Percentiles rank a stretch among this genome's conserved stretches.
Evolutionary conservation across 441 rosid genomes (phyloP).

Genomic region (Raphanus hybrid): DNA sequence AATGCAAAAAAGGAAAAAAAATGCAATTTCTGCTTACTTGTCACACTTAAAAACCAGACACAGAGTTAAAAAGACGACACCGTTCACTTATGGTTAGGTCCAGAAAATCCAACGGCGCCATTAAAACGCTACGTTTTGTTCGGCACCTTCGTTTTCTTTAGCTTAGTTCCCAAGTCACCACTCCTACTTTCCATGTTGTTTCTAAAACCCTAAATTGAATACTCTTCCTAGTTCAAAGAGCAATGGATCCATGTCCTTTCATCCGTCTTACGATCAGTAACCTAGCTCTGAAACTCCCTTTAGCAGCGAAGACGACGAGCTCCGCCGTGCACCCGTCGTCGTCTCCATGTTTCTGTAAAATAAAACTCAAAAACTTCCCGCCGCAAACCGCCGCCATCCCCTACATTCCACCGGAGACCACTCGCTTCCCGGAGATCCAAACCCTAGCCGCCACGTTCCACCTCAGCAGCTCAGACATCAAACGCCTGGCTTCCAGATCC

Average conservation of each 20-base stretch:
- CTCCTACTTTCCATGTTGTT: slow-evolving; percentile 2
- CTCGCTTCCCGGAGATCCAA: slow-evolving; percentile 50
- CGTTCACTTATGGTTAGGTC: slow-evolving; percentile 28
- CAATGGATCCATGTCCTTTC: slow-evolving; percentile 96
- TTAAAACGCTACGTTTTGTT: slow-evolving; percentile 34
- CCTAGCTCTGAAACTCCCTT: slow-evolving; percentile 73
- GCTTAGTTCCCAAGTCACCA: slow-evolving; percentile 16
- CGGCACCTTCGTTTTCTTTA: slow-evolving; percentile 1
- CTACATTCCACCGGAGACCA: slow-evolving; percentile 47
- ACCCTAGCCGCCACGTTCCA: slow-evolving; percentile 72
- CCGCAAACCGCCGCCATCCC: slow-evolving; percentile 69
- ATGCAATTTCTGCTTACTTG: slow-evolving; percentile 16
- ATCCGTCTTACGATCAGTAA: slow-evolving; percentile 71
- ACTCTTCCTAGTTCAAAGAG: background rate
- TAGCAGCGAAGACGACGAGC: slow-evolving; percentile 63
- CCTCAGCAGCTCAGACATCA: slow-evolving; percentile 63
- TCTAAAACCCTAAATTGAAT: slow-evolving; percentile 19
- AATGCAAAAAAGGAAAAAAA: slow-evolving; percentile 22
- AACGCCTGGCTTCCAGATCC: slow-evolving; percentile 59
- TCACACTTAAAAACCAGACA: slow-evolving; percentile 25
- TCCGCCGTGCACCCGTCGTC: slow-evolving; percentile 82
- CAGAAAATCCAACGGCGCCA: slow-evolving; percentile 26
- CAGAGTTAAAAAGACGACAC: slow-evolving; percentile 26
- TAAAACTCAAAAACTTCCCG: slow-evolving; percentile 71
- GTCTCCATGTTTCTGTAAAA: slow-evolving; percentile 78